Evolutionary conservation across 352 stramenopile genomes (phyloP).

Genomic region (Globisporangium alternatum): DNA sequence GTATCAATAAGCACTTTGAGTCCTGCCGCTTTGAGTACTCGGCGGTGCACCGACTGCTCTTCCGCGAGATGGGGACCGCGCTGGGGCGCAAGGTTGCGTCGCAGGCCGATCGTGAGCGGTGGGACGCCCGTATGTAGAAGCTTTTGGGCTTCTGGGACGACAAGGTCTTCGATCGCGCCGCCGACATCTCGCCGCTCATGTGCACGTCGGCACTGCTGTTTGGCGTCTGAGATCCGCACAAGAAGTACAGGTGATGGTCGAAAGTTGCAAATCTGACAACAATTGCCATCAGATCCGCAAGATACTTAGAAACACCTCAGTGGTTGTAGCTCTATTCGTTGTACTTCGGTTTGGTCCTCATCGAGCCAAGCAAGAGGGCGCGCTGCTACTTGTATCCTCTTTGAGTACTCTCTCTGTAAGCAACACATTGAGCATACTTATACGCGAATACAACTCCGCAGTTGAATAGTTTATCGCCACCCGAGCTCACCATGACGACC

Average conservation of each 20-base stretch:
- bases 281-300: no score
- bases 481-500: no score
- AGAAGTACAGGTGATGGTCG: not conserved
- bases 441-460: no score
- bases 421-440: no score
- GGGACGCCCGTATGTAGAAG: conserved; percentile 14
- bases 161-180: conserved; percentile 30
- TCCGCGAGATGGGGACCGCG: conserved; percentile 34
- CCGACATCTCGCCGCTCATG: conserved; percentile 47
- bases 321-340: no score
- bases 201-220: conserved; percentile 35
- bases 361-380: no score
- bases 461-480: no score
- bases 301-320: no score
- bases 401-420: no score
- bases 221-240: conserved; percentile 25
- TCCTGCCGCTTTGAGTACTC: conserved; percentile 17
- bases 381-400: no score
- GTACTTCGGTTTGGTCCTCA: no score
- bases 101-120: conserved; percentile 17
- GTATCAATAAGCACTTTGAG: conserved; percentile 20
- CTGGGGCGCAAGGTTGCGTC: conserved; percentile 24
- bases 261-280: no score
- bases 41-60: conserved; percentile 24
- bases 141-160: conserved; percentile 26